Conservation (phyloP, 1,139 yeast genomes). For the Saccharomyces hybrid region DNA sequence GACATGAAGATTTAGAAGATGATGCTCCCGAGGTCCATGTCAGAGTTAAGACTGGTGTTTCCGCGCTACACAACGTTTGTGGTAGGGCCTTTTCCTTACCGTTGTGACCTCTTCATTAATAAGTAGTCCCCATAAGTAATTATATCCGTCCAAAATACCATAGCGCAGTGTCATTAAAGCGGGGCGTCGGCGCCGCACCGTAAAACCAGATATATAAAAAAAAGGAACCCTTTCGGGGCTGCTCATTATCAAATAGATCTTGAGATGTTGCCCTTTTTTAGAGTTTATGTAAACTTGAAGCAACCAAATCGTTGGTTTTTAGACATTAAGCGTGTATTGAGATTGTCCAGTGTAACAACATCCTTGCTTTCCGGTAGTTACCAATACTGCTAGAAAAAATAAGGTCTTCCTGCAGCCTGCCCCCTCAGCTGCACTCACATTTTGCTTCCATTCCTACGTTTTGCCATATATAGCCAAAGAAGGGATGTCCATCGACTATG, state of each 20-base stretch:
- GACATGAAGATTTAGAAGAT: constrained; percentile 9
- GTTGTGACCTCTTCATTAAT: constrained; percentile 14
- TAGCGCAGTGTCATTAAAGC: background rate
- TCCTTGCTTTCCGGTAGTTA: no score
- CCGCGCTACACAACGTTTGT: constrained; percentile 39
- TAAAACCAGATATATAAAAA: background rate
- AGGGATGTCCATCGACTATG: background rate
- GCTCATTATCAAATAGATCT: background rate
- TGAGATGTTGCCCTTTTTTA: background rate
- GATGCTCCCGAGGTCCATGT: constrained; percentile 34
- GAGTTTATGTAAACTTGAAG: background rate
- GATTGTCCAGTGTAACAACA: background rate
- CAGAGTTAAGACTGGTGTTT: constrained; percentile 39
- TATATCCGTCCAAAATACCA: background rate
- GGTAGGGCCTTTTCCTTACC: constrained; percentile 36
- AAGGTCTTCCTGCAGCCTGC: background rate
- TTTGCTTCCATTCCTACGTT: background rate
- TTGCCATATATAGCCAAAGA: background rate
- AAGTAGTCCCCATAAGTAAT: background rate
- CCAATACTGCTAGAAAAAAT: background rate
- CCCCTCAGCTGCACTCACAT: background rate
- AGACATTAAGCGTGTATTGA: background rate
- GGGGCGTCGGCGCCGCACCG: background rate
- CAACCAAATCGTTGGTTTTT: background rate
- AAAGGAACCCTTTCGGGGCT: background rate